These are phyloP conservation scores for Hypoxylon sp. DNA, from an alignment of 2,329 filamentous ascomycete genomes.

Conservation along the genomic window DNA sequence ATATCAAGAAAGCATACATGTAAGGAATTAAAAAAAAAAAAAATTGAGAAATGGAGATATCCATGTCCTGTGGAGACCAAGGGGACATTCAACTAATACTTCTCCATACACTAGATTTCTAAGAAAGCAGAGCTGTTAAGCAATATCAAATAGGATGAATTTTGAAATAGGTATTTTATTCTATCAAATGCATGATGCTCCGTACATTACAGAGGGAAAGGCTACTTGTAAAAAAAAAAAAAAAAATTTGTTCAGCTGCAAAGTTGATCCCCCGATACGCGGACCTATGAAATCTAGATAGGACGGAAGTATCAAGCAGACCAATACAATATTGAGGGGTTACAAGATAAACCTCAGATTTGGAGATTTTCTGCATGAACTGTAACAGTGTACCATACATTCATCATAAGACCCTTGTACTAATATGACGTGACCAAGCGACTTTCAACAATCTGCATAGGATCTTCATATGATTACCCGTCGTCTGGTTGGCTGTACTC, in stretches of 20 bases:
- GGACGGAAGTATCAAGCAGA: slow-evolving; percentile 6
- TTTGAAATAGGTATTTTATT: neutral
- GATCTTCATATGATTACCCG: slow-evolving; percentile 28
- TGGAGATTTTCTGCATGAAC: slow-evolving; percentile 22
- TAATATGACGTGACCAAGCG: slow-evolving; percentile 43
- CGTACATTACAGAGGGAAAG: neutral
- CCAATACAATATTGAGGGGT: slow-evolving; percentile 6
- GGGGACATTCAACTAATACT: neutral
- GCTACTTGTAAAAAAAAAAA: too few species aligned
- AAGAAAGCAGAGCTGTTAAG: neutral
- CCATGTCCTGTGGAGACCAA: neutral
- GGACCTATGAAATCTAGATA: neutral
- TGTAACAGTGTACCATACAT: slow-evolving; percentile 16
- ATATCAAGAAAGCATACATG: neutral
- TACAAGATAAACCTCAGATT: slow-evolving; percentile 15
- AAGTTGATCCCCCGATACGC: slow-evolving; percentile 6
- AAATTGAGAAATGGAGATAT: neutral
- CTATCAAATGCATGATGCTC: neutral
- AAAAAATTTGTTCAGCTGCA: slow-evolving; percentile 5
- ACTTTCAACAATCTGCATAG: slow-evolving; percentile 18
- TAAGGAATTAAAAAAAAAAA: neutral
- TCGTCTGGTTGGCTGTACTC: slow-evolving; percentile 24
- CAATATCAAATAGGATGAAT: neutral
- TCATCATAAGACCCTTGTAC: slow-evolving; percentile 29
- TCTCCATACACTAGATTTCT: neutral